A percentile compares a stretch with the other conserved stretches of the same genome.
These are phyloP conservation scores for Paramarasmius palmivorus DNA, from an alignment of 1,284 basidiomycete species.

Conservation along the genomic window DNA sequence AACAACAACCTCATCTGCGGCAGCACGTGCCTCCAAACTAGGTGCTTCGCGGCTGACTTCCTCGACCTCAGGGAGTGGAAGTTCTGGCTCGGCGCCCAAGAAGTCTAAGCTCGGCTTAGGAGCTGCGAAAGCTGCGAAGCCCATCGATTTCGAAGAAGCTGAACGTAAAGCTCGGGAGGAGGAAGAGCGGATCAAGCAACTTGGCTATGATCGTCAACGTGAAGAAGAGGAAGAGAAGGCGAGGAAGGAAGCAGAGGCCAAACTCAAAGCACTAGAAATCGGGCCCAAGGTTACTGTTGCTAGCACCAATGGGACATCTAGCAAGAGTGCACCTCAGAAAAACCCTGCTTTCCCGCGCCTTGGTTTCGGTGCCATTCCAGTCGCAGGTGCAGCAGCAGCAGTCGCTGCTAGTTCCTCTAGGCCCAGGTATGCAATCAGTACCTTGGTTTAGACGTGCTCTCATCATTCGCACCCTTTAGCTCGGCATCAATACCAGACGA, in stretches of 20 bases:
- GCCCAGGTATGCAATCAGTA: conserved; percentile 42
- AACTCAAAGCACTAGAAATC: conserved; percentile 40
- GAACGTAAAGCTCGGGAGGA: conserved; percentile 87
- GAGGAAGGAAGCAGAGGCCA: conserved; percentile 52
- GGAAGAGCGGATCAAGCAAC: conserved; percentile 84
- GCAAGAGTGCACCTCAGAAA: conserved; percentile 27
- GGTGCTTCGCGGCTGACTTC: conserved; percentile 60
- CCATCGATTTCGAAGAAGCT: conserved; percentile 90
- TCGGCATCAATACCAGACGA: conserved; percentile 49
- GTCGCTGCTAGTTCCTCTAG: conserved; percentile 43
- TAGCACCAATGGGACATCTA: conserved; percentile 24
- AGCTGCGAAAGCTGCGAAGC: conserved; percentile 74
- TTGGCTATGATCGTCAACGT: conserved; percentile 84
- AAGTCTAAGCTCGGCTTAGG: conserved; percentile 82
- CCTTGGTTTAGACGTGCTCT: conserved; percentile 3
- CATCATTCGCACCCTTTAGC: conserved; percentile 16
- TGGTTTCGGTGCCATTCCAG: conserved; percentile 85
- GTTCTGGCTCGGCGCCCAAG: conserved; percentile 42
- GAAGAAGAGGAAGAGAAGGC: conserved; percentile 74
- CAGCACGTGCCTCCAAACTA: conserved; percentile 40
- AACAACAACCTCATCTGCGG: conserved; percentile 65
- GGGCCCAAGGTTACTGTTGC: conserved; percentile 37
- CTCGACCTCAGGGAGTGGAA: conserved; percentile 33
- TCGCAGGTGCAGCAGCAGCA: conserved; percentile 54
- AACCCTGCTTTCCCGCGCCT: conserved; percentile 74